Evolutionary conservation across 768 basidiomycete genomes (phyloP).

Genomic region (Mrakia frigida): DNA sequence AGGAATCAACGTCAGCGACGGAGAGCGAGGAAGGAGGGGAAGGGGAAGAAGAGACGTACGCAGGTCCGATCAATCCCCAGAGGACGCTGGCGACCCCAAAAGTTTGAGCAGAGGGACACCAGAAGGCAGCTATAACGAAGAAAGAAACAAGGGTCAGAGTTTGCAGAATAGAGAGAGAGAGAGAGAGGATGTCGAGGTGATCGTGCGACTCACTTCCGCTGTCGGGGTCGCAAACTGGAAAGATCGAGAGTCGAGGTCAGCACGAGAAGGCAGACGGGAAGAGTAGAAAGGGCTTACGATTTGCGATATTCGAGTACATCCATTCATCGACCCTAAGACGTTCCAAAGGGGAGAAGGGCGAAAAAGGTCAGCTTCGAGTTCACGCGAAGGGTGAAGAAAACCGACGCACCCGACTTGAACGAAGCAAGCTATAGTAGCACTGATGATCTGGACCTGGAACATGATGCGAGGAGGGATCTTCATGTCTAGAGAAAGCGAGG

Average conservation of each 20-base stretch:
- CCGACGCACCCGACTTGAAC: constrained; percentile 15
- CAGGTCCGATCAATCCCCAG: constrained; percentile 4
- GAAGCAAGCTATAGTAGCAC: not conserved
- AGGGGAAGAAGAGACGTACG: not conserved
- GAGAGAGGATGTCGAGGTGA: not conserved
- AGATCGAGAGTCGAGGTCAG: not conserved
- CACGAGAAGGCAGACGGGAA: not conserved
- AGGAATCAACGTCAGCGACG: not conserved
- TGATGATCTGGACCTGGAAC: constrained; percentile 18
- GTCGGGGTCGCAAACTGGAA: constrained; percentile 1
- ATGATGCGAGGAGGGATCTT: constrained; percentile 29
- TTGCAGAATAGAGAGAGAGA: no score
- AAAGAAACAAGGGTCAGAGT: not conserved
- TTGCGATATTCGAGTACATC: constrained; percentile 21
- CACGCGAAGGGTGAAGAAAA: not conserved
- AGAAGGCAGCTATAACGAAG: constrained; percentile 18
- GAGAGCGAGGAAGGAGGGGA: not conserved
- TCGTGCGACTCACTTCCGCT: not conserved
- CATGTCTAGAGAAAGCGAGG: no score
- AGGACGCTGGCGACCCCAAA: constrained; percentile 17
- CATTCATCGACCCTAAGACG: constrained; percentile 5
- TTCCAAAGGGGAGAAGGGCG: not conserved
- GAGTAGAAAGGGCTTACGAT: not conserved
- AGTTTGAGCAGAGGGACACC: constrained; percentile 26
- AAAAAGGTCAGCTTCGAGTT: not conserved